Conservation (phyloP, 441 rosid genomes). For the Theobroma grandiflorum region DNA sequence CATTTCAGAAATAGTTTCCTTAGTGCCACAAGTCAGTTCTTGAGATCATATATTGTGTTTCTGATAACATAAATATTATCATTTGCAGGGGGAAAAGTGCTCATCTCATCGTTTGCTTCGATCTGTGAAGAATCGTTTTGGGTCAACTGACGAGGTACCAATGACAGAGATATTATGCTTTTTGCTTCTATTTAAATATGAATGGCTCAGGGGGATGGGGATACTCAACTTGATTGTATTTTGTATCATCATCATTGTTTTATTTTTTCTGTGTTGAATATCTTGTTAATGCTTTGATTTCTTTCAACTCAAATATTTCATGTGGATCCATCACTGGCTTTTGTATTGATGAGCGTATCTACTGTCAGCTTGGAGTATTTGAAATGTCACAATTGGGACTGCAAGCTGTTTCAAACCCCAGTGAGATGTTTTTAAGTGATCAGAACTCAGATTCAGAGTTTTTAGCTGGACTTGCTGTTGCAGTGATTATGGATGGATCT, state of each 20-base stretch:
- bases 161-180: slow-evolving; percentile 12
- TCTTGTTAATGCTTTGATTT: slow-evolving; percentile 10
- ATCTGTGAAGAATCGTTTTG: slow-evolving; percentile 94
- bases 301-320: background rate
- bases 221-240: slow-evolving; percentile 7
- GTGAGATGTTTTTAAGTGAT: slow-evolving; percentile 86
- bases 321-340: background rate
- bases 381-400: slow-evolving; percentile 89
- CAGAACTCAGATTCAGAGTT: slow-evolving; percentile 74
- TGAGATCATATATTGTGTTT: background rate
- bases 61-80: slow-evolving; percentile 5
- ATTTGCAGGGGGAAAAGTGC: slow-evolving; percentile 83
- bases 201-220: background rate
- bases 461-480: slow-evolving; percentile 91
- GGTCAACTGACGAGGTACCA: slow-evolving; percentile 91
- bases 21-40: slow-evolving; percentile 1
- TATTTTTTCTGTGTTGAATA: slow-evolving; percentile 20
- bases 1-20: slow-evolving; percentile 9
- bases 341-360: slow-evolving; percentile 23
- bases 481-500: slow-evolving; percentile 91
- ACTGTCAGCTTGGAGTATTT: slow-evolving; percentile 88
- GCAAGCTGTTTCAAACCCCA: slow-evolving; percentile 80
- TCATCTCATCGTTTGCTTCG: slow-evolving; percentile 92
- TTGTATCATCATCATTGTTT: background rate
- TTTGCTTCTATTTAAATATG: background rate